phyloP scores from a whole-genome alignment of 306 rosid genomes.

The Trifolium dubium region DNA sequence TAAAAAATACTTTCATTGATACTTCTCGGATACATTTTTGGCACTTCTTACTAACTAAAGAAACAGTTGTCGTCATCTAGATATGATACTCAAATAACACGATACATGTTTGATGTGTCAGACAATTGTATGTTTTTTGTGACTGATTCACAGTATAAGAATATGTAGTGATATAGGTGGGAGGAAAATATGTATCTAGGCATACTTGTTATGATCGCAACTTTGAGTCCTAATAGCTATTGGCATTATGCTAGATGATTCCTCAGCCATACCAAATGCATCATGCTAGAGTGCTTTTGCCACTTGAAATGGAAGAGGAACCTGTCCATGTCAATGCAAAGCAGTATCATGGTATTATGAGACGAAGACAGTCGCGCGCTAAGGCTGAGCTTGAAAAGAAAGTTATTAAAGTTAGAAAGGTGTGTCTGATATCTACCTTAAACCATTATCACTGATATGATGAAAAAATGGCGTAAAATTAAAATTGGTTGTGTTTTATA shows the following conservation, averaged over 20 bases:
- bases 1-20: too few species aligned
- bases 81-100: too few species aligned
- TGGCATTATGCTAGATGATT: conserved; percentile 57
- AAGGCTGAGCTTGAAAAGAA: conserved; percentile 85
- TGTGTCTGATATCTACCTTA: conserved; percentile 36
- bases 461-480: background rate
- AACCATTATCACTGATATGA: background rate
- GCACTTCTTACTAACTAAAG: background rate
- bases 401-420: conserved; percentile 74
- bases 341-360: conserved; percentile 90
- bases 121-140: too few species aligned
- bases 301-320: conserved; percentile 85
- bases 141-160: too few species aligned
- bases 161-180: too few species aligned
- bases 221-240: conserved; percentile 34
- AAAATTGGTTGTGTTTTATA: background rate
- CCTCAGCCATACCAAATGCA: conserved; percentile 66
- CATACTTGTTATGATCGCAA: background rate
- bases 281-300: conserved; percentile 86
- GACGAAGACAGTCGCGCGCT: conserved; percentile 91
- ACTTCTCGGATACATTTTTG: too few species aligned
- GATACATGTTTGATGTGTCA: background rate
- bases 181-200: background rate
- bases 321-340: conserved; percentile 95
- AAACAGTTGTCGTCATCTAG: background rate